Conservation (phyloP, 1,284 basidiomycete species). For the Ustilago shanxiensis region DNA sequence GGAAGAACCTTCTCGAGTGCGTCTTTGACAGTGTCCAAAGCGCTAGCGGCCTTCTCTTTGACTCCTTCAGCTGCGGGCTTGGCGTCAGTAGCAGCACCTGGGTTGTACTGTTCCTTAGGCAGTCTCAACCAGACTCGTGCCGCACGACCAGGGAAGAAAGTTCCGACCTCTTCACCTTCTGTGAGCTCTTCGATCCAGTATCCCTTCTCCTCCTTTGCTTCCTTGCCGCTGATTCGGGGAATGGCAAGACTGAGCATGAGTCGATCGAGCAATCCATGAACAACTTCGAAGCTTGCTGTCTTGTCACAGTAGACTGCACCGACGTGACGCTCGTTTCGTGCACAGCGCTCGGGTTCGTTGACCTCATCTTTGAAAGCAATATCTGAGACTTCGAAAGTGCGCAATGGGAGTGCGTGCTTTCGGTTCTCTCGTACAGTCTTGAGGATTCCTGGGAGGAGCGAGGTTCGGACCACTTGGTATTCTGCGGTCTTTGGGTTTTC, state of each 20-base stretch:
- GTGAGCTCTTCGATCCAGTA: constrained; percentile 81
- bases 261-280: constrained; percentile 92
- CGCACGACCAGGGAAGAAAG: constrained; percentile 93
- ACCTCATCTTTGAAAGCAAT: constrained; percentile 87
- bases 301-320: constrained; percentile 95
- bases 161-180: constrained; percentile 76
- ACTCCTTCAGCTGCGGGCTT: background rate
- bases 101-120: constrained; percentile 27
- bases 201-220: constrained; percentile 75
- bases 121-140: constrained; percentile 88
- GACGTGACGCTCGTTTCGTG: constrained; percentile 86
- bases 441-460: constrained; percentile 91
- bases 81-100: constrained; percentile 23
- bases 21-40: constrained; percentile 39
- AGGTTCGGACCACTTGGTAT: constrained; percentile 97
- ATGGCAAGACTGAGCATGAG: constrained; percentile 95
- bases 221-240: constrained; percentile 79
- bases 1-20: constrained; percentile 32
- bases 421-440: constrained; percentile 98
- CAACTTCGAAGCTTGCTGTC: constrained; percentile 94
- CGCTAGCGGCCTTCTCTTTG: constrained; percentile 1
- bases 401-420: constrained; percentile 90
- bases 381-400: constrained; percentile 93
- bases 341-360: constrained; percentile 79
- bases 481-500: constrained; percentile 97